Conservation (phyloP, 2,329 filamentous ascomycete genomes). For the Monilinia polystroma region DNA sequence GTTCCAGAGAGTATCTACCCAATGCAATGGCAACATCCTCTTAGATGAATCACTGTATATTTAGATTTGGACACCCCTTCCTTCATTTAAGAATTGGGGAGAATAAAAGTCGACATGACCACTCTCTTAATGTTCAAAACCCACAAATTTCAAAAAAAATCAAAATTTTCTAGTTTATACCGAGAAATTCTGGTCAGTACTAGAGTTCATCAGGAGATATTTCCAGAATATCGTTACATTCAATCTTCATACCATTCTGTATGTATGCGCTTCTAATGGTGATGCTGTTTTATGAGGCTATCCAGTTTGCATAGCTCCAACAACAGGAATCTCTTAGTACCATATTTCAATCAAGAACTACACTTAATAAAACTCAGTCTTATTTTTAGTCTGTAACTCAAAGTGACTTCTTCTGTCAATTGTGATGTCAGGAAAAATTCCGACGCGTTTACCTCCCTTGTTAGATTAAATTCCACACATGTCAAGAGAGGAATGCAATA, state of each 20-base stretch:
- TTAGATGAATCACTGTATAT: neutral
- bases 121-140: no score
- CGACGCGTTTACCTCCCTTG: neutral
- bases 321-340: neutral
- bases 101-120: neutral
- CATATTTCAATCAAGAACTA: neutral
- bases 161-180: no score
- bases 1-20: no score
- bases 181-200: neutral
- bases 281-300: no score
- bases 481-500: neutral
- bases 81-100: neutral
- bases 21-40: neutral
- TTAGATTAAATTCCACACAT: neutral
- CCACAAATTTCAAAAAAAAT: no score
- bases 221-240: no score
- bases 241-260: no score
- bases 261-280: no score
- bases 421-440: neutral
- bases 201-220: no score
- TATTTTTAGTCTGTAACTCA: neutral
- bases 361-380: neutral
- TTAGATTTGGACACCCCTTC: neutral
- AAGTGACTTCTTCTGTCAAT: neutral
- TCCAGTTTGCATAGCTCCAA: no score